Percentiles rank a stretch among this genome's conserved stretches.
Conservation (phyloP, 148 eudicot species). For the Rhododendron ferrugineum region DNA sequence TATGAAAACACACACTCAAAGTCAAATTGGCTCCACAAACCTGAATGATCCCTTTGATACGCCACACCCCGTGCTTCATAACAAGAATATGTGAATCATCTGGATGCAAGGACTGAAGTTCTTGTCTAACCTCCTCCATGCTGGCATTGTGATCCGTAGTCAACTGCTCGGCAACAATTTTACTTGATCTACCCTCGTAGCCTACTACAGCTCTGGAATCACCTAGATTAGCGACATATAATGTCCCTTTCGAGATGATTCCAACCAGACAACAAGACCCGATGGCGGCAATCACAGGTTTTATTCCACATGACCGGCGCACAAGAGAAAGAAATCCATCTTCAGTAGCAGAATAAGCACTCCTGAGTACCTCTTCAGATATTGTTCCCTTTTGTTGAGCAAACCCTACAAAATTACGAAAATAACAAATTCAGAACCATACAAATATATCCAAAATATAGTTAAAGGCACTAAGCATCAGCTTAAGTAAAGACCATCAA, state of each 20-base stretch:
- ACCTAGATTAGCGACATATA: conserved; percentile 72
- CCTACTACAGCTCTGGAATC: conserved; percentile 85
- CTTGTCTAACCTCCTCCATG: conserved; percentile 49
- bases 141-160: conserved; percentile 73
- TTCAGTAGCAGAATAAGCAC: conserved; percentile 60
- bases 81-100: conserved; percentile 61
- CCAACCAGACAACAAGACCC: conserved; percentile 91
- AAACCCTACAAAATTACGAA: conserved; percentile 27
- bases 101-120: conserved; percentile 47
- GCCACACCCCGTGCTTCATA: conserved; percentile 60
- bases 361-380: conserved; percentile 42
- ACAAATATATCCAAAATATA: neutral
- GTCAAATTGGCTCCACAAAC: conserved; percentile 22
- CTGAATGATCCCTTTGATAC: conserved; percentile 84
- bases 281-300: conserved; percentile 51
- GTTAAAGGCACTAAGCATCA: neutral
- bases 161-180: conserved; percentile 58
- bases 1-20: neutral
- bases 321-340: conserved; percentile 56
- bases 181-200: conserved; percentile 22
- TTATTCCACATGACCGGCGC: conserved; percentile 25
- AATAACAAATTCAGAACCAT: neutral
- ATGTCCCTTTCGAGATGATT: conserved; percentile 44
- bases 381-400: conserved; percentile 40
- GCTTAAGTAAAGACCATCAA: neutral